Base-by-base conservation (phyloP, 345 rosid genomes). In the Brassica carinata region DNA sequence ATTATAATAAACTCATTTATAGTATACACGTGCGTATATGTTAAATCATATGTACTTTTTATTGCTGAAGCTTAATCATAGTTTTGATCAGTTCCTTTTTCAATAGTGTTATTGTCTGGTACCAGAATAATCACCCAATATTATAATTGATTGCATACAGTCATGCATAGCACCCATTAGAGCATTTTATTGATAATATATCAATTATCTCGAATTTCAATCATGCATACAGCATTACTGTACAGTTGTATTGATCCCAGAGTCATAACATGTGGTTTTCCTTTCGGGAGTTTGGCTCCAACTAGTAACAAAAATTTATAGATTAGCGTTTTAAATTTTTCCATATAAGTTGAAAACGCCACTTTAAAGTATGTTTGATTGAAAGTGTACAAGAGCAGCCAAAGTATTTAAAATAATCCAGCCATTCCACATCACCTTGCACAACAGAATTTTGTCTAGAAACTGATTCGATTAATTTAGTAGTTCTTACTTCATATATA, bases 11-110 rank as follows among this genome's bases (percentile, higher is more conserved):
- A 36, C 19, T n/a, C 51, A 17, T 27, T 29, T 38, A 17, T 66
- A 57, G 34, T 55, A 57, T 43, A 70, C 64, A 71, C 72, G 78
- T 79, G 69, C 64, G 7, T 59, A 18, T 30, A 43, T 26, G 31
- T 38, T 11, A 17, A 58, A n/a, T n/a, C n/a, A n/a, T n/a, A n/a
- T n/a, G n/a, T n/a, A n/a, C n/a, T n/a, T n/a, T n/a, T n/a, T n/a
- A n/a, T n/a, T n/a, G n/a, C n/a, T n/a, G n/a, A n/a, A 2, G 29
- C n/a, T 31, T 72, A 57, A 72, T 38, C 62, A 18, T 66, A 36
- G 17, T 71, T 64, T 48, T 71, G 18, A 9, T 34, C 36, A 63
- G 8, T 63, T 38, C 36, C 15, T 14, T 71, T 64, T 78, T 72
- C 72, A 36, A 11, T 63, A 13, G 53, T 15, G 45, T 58, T 38